phyloP scores from a whole-genome alignment of 169 alveolate genomes.

The Cryptosporidium sp. region DNA sequence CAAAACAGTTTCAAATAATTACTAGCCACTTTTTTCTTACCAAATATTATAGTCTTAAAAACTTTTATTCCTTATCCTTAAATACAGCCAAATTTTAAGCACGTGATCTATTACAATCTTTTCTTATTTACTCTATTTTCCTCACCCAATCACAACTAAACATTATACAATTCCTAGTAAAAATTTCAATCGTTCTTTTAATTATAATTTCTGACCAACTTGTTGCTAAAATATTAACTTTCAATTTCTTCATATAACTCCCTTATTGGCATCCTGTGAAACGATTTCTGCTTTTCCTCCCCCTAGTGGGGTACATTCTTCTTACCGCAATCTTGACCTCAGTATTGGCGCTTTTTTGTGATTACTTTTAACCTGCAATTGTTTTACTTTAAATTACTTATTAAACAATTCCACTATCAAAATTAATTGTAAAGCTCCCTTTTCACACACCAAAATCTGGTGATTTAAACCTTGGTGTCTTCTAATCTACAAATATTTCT shows the following conservation, averaged over 20 bases:
- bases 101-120: neutral
- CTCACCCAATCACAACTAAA: neutral
- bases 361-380: too few relatives aligned
- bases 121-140: neutral
- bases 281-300: neutral
- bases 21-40: neutral
- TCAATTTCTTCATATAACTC: neutral
- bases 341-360: neutral
- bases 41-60: too few relatives aligned
- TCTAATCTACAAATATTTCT: neutral
- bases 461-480: neutral
- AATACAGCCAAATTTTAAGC: too few relatives aligned
- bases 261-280: neutral
- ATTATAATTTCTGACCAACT: neutral
- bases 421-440: too few relatives aligned
- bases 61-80: too few relatives aligned
- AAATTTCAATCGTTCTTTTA: neutral
- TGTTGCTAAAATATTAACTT: too few relatives aligned
- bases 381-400: too few relatives aligned
- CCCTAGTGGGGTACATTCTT: conserved; percentile 1
- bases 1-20: neutral
- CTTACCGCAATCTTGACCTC: neutral
- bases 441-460: neutral
- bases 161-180: neutral
- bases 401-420: too few relatives aligned